Conservation (phyloP, 176 grass and related monocot genomes). For the Poa annua region DNA sequence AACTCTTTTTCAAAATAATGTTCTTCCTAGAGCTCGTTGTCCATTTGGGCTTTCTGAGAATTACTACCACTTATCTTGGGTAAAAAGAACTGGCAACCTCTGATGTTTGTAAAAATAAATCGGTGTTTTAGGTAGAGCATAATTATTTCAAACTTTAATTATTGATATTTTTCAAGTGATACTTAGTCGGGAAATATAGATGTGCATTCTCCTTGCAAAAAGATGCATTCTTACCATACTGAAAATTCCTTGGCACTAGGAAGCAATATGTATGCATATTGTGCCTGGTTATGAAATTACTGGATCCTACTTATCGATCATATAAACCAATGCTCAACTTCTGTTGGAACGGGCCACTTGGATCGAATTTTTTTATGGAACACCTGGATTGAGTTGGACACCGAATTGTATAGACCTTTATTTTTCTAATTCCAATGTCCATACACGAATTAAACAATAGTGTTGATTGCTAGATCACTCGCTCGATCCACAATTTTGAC, state of each 20-base stretch:
- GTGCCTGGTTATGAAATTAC: neutral
- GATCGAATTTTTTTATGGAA: neutral
- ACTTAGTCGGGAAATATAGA: neutral
- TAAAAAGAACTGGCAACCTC: too few species aligned
- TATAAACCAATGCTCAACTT: conserved; percentile 19
- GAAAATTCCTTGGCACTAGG: neutral
- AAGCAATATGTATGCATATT: neutral
- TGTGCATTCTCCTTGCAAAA: neutral
- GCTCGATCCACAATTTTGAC: neutral
- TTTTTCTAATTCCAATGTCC: neutral
- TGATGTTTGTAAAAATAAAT: too few species aligned
- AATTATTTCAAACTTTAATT: neutral
- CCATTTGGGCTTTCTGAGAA: too few species aligned
- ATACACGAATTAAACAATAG: neutral
- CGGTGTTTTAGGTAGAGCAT: too few species aligned
- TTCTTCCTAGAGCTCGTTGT: too few species aligned
- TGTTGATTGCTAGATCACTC: neutral
- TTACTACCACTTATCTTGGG: too few species aligned
- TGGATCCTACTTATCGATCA: neutral
- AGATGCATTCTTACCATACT: neutral
- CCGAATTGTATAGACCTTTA: neutral
- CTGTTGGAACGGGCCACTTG: neutral
- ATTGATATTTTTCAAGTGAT: neutral
- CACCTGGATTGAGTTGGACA: conserved; percentile 7
- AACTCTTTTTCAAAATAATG: too few species aligned